These are phyloP conservation scores for Pyricularia pennisetigena DNA, from an alignment of 2,329 filamentous ascomycete genomes.

Conservation along the genomic window DNA sequence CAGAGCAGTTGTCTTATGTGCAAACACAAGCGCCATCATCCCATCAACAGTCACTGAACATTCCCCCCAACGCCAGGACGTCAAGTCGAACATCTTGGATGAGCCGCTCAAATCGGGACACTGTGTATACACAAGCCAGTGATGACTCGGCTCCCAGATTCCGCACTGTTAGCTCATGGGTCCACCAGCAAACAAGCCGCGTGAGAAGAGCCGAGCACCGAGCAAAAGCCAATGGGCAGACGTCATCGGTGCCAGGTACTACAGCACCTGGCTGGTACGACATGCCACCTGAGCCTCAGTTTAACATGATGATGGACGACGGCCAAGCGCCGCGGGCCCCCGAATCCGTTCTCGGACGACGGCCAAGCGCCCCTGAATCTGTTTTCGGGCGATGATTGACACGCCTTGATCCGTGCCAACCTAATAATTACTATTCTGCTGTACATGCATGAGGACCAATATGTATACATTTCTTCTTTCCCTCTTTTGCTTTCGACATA, in stretches of 20 bases:
- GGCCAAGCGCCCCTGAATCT: too few relatives aligned
- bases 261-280: slow-evolving; percentile 21
- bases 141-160: slow-evolving; percentile 47
- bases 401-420: not conserved
- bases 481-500: not conserved
- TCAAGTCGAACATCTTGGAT: slow-evolving; percentile 25
- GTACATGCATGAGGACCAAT: not conserved
- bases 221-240: slow-evolving; percentile 16
- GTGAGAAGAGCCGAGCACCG: slow-evolving; percentile 36
- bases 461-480: not conserved
- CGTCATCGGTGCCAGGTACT: slow-evolving; percentile 29
- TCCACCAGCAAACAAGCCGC: slow-evolving; percentile 50
- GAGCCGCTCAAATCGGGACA: slow-evolving; percentile 31
- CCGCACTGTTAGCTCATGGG: slow-evolving; percentile 52
- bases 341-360: slow-evolving; percentile 14
- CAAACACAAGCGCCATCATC: not conserved
- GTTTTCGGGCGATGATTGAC: not conserved
- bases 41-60: not conserved
- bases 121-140: slow-evolving; percentile 40
- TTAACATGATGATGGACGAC: slow-evolving; percentile 41
- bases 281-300: slow-evolving; percentile 33
- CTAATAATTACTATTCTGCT: not conserved
- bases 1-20: slow-evolving; percentile 3
- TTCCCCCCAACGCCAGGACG: not conserved
- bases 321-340: slow-evolving; percentile 34